Evolutionary conservation across 306 rosid species (phyloP).

Genomic region (Spatholobus suberectus): DNA sequence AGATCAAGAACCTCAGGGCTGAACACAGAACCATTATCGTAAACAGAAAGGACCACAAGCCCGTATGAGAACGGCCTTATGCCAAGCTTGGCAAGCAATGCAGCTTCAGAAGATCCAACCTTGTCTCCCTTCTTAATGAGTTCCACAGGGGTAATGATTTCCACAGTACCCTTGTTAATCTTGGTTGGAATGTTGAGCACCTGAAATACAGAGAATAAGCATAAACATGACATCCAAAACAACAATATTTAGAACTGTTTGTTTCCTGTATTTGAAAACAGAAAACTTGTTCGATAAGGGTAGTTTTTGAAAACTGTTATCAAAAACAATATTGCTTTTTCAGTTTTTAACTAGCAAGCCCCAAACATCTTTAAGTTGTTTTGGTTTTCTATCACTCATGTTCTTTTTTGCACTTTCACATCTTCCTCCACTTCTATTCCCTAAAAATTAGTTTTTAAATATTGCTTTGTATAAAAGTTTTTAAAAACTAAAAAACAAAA

Average conservation of each 20-base stretch:
- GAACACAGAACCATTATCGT: conserved; percentile 85
- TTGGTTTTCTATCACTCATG: too few species aligned
- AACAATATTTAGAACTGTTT: neutral
- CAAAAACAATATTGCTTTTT: too few species aligned
- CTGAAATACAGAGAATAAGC: conserved; percentile 37
- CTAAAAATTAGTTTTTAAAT: neutral
- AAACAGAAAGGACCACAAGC: conserved; percentile 70
- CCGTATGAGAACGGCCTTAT: conserved; percentile 96
- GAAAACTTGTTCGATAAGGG: too few species aligned
- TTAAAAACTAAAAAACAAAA: neutral
- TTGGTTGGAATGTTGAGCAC: conserved; percentile 88
- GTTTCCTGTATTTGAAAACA: neutral
- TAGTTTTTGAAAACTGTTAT: too few species aligned
- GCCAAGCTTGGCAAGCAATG: conserved; percentile 90
- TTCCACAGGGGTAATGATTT: conserved; percentile 95
- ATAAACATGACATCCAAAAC: neutral
- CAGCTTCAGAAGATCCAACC: conserved; percentile 96
- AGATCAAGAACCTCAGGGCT: conserved; percentile 90
- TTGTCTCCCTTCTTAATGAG: conserved; percentile 94
- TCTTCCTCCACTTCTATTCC: neutral
- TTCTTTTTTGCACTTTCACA: too few species aligned
- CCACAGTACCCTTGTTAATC: conserved; percentile 96
- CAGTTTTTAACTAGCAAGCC: too few species aligned
- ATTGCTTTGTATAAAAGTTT: neutral
- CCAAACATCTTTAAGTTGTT: too few species aligned